A percentile compares a stretch with the other conserved stretches of the same genome.
Evolutionary conservation across 225 moss, liverwort and hornwort species (phyloP).

Genomic region (Physcomitrellopsis africana): DNA sequence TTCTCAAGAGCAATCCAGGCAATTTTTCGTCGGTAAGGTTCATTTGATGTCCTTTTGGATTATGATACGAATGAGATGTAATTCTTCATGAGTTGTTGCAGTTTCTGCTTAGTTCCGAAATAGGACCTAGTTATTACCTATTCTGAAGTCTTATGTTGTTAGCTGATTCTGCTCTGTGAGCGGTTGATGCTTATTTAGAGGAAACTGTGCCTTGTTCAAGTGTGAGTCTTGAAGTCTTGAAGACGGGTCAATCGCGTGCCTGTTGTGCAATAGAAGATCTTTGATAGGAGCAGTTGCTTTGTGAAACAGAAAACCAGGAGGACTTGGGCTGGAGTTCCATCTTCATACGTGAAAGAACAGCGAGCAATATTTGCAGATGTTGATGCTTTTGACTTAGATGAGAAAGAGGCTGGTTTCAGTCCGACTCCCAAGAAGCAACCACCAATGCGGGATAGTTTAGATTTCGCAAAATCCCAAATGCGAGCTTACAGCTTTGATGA

Average conservation of each 20-base stretch:
- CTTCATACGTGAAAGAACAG: constrained; percentile 81
- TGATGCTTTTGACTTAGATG: constrained; percentile 89
- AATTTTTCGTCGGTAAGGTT: constrained; percentile 33
- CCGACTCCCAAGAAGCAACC: constrained; percentile 48
- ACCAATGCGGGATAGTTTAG: constrained; percentile 51
- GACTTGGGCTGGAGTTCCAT: constrained; percentile 69
- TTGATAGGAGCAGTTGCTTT: constrained; percentile 19
- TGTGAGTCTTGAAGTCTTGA: not conserved
- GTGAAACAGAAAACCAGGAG: constrained; percentile 56
- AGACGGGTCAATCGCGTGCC: not conserved
- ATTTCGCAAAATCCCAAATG: constrained; percentile 51
- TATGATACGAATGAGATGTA: not conserved
- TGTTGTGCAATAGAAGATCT: constrained; percentile 8
- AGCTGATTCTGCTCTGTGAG: constrained; percentile 1
- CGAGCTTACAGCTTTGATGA: constrained; percentile 36
- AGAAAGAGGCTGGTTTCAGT: constrained; percentile 67
- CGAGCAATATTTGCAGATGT: constrained; percentile 84
- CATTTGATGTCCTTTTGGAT: constrained; percentile 8
- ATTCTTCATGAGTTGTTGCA: not conserved
- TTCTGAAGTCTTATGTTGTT: not conserved
- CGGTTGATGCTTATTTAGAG: not conserved
- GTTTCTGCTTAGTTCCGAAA: constrained; percentile 10
- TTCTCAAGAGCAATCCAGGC: constrained; percentile 35
- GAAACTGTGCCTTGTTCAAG: not conserved
- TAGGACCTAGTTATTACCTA: not conserved